These are phyloP conservation scores for Dactylellina parvicollis DNA, from an alignment of 2,329 filamentous ascomycete genomes.

Conservation along the genomic window DNA sequence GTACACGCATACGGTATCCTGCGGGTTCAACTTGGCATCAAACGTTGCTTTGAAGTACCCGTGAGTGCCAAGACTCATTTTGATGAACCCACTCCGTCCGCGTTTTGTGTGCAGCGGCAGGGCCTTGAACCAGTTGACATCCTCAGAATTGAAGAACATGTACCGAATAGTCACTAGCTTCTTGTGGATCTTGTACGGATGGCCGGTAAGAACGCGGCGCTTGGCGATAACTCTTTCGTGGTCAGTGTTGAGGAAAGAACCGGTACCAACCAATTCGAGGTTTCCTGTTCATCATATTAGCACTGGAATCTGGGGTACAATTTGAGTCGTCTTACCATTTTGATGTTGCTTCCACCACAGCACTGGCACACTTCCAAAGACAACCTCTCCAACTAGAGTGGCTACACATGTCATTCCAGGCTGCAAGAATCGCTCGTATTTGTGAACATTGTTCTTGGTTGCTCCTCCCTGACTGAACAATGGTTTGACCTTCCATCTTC, in stretches of 20 bases:
- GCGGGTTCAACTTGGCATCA: slow-evolving; percentile 92
- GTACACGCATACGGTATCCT: slow-evolving; percentile 75
- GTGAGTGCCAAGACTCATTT: slow-evolving; percentile 93
- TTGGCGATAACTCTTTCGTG: slow-evolving; percentile 84
- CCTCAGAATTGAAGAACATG: slow-evolving; percentile 95
- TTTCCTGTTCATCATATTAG: slow-evolving; percentile 59
- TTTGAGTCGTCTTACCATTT: slow-evolving; percentile 46
- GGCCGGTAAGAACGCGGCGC: slow-evolving; percentile 89
- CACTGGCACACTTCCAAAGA: slow-evolving; percentile 90
- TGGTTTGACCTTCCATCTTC: slow-evolving; percentile 86
- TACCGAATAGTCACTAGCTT: slow-evolving; percentile 95
- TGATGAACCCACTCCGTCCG: slow-evolving; percentile 88
- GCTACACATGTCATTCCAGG: slow-evolving; percentile 89
- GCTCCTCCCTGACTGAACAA: slow-evolving; percentile 89
- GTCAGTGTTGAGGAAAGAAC: slow-evolving; percentile 83
- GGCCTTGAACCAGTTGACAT: slow-evolving; percentile 97
- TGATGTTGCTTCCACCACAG: slow-evolving; percentile 62
- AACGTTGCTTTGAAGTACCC: slow-evolving; percentile 99
- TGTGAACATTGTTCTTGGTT: slow-evolving; percentile 92
- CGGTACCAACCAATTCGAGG: slow-evolving; percentile 82
- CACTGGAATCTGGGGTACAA: background rate
- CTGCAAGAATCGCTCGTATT: slow-evolving; percentile 90
- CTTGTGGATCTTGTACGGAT: slow-evolving; percentile 99
- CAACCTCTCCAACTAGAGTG: slow-evolving; percentile 87
- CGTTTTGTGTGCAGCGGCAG: slow-evolving; percentile 92